phyloP scores from a whole-genome alignment of 257 asterid species.

The Primulina tabacum region DNA sequence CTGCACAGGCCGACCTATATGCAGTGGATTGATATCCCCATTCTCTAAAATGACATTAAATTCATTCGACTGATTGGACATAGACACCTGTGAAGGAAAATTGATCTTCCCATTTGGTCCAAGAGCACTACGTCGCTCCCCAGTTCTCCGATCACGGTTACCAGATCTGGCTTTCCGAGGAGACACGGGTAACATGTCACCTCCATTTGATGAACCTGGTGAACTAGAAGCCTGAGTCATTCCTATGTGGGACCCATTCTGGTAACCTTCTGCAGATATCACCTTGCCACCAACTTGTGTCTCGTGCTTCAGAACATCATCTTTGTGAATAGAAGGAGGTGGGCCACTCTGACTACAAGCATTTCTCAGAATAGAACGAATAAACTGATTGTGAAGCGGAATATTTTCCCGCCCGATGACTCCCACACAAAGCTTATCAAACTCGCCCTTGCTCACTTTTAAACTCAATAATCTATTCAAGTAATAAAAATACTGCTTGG shows the following conservation, averaged over 20 bases:
- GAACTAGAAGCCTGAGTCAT: conserved; percentile 34
- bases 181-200: conserved; percentile 43
- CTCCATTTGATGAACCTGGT: conserved; percentile 45
- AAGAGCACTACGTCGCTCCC: conserved; percentile 42
- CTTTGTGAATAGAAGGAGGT: conserved; percentile 35
- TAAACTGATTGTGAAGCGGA: conserved; percentile 63
- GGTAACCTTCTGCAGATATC: conserved; percentile 29
- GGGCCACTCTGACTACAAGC: conserved; percentile 58
- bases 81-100: conserved; percentile 26
- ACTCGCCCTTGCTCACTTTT: conserved; percentile 59
- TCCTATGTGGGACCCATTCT: conserved; percentile 39
- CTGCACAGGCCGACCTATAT: conserved; percentile 24
- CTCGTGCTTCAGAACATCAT: conserved; percentile 31
- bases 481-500: conserved; percentile 60
- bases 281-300: conserved; percentile 29
- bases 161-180: conserved; percentile 58
- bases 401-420: conserved; percentile 60
- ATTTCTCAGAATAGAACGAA: conserved; percentile 56
- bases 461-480: conserved; percentile 55
- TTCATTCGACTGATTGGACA: conserved; percentile 29
- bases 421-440: conserved; percentile 57
- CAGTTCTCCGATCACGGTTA: conserved; percentile 41
- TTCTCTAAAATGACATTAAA: conserved; percentile 34
- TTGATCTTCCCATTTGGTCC: conserved; percentile 42
- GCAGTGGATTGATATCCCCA: conserved; percentile 33